Conservation (phyloP, 495 filamentous ascomycete species). For the Penicillium parvum region DNA sequence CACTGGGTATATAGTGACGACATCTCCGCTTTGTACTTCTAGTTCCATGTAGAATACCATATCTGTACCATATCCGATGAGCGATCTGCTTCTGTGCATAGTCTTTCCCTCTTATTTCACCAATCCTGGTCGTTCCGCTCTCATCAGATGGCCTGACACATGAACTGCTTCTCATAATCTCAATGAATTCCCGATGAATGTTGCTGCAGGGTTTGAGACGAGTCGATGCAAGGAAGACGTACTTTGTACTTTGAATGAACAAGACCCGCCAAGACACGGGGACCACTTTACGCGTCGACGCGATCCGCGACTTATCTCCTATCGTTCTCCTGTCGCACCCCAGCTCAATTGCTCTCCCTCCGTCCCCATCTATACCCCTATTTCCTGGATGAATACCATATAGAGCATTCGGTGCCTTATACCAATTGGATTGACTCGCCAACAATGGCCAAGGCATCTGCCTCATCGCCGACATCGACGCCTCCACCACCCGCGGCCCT, state of each 20-base stretch:
- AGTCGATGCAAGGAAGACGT: no score
- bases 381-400: constrained; percentile 1
- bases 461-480: constrained; percentile 40
- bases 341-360: background rate
- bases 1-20: constrained; percentile 4
- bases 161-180: no score
- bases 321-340: constrained; percentile 2
- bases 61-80: no score
- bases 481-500: constrained; percentile 32
- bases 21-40: constrained; percentile 18
- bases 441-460: constrained; percentile 36
- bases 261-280: background rate
- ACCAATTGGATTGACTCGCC: constrained; percentile 7
- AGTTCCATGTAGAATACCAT: constrained; percentile 14
- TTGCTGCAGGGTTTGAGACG: no score
- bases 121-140: no score
- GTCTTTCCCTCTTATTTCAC: no score
- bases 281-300: constrained; percentile 43
- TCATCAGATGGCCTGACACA: no score
- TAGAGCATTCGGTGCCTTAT: background rate
- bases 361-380: constrained; percentile 1
- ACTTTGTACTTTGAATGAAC: background rate
- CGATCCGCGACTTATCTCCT: constrained; percentile 24
- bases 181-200: no score
- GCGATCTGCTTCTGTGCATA: no score